Evolutionary conservation across 169 alveolate species (phyloP), one percentile per base, ranked within the genome.

Genomic region (Plasmodium adleri): DNA sequence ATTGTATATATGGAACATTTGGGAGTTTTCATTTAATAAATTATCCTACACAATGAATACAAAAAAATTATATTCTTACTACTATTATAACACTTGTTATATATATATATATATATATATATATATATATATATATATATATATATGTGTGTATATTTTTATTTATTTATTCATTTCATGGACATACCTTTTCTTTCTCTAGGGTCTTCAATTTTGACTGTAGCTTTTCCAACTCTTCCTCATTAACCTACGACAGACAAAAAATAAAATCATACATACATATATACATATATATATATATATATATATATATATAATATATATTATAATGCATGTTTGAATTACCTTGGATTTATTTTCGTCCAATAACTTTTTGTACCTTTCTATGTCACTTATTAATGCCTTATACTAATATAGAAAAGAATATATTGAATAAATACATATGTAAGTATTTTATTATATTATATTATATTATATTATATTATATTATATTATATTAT

Each of bases 331-430:
- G 12, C 9, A 39, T 26, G 56, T 28, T 71, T 22, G 28, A 28
- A 12, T 63, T 66, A 76, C 89, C 68, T 59, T 76, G 22, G 89
- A 15, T 47, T 64, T 76, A 50, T 58, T 39, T 58, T 76, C 89
- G 3, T 76, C 72, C 12, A 76, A 59, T 59, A 76, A 49, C 22
- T 76, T 76, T 43, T 76, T 76, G 47, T 76, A 76, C 39, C 58
- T 56, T 39, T 76, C 74, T 24, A 76, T 76, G 6, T 76, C 89
- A 58, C 54, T 50, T 17, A 66, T 45, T 3, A 76, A 59, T 26
- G 52, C 20, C 17, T 76, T 76, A 58, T 76, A 76, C 89, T 76
- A 54, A 43, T 58, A 22, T 15, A 47, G 26, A 45, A 64, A 28
- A 66, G 6, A 66, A 39, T 20, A 59, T 39, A 39, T 39, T 39